Base-by-base conservation (phyloP, 768 basidiomycete genomes). In the Rhodotorula babjevae region DNA sequence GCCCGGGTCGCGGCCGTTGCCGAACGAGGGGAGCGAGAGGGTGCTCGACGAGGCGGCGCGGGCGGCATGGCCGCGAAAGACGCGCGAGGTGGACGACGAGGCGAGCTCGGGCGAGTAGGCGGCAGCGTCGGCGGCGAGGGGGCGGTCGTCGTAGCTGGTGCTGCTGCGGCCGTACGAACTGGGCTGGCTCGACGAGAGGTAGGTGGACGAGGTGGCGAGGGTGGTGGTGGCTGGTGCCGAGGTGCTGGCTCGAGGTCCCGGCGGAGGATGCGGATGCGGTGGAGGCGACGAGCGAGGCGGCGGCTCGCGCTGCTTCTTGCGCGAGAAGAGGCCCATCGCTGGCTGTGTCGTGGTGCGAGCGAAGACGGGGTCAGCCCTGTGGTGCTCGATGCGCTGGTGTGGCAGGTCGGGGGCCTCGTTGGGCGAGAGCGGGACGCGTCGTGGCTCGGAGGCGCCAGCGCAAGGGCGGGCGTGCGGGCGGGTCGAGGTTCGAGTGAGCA, bases 301-400 rank as follows among this genome's bases (percentile, higher is more conserved):
- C 27, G 69, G 55, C 23, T 72, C 66, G 71, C 71, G 71, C 57
- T 50, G 55, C 55, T 71, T 71, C 53, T 56, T 58, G 33, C 66
- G 55, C 19, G 49, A 60, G 71, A 72, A 72, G 29, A 72, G 65
- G 16, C 71, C 71, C 71, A 72, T 72, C 27, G 36, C 36, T 36
- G 36, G 36, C 8, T 33, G 33, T 21, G 29, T 25, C 6, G 19
- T 3, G 9, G 31, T 4, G 16, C 1, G 33, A 9, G 36, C 36
- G 9, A 9, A 36, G 36, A 36, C 36, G 36, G 5, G 36, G 36
- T 36, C 36, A 36, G 36, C 36, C n/a, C n/a, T n/a, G 47, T 49
- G 49, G 19, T 10, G 12, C 49, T 49, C 47, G 47, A 49, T 8
- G 47, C 47, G 19, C 7, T 9, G 36, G 5, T 36, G 36, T 36